Conservation (phyloP, 2,329 filamentous ascomycete species). For the Chrysoporthe cubensis region DNA sequence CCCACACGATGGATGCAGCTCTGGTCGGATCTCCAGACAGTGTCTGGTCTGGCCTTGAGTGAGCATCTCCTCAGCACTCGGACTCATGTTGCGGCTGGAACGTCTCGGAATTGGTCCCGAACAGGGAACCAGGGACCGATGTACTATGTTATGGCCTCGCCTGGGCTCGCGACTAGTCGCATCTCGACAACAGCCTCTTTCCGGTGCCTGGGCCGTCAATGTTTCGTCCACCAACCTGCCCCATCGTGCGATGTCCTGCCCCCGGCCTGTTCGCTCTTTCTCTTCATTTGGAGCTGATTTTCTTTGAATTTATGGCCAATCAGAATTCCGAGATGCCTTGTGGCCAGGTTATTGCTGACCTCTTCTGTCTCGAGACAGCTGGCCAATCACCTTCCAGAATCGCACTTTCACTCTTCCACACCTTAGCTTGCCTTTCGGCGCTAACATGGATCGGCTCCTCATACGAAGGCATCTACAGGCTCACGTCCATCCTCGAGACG, state of each 20-base stretch:
- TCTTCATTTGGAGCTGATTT: slow-evolving; percentile 18
- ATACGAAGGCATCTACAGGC: slow-evolving; percentile 37
- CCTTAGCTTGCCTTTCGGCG: slow-evolving; percentile 32
- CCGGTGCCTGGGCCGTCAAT: slow-evolving; percentile 21
- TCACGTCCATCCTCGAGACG: slow-evolving; percentile 35
- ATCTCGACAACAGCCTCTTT: slow-evolving; percentile 14
- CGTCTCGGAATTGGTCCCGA: slow-evolving; percentile 27
- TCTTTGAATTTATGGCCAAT: slow-evolving; percentile 30
- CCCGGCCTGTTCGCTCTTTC: slow-evolving; percentile 13
- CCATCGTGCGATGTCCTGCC: slow-evolving; percentile 16
- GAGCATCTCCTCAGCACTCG: slow-evolving; percentile 5
- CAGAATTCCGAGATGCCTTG: slow-evolving; percentile 25
- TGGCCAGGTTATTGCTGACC: slow-evolving; percentile 25
- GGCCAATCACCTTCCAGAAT: slow-evolving; percentile 34
- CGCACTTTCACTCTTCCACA: slow-evolving; percentile 31
- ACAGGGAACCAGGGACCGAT: slow-evolving; percentile 24
- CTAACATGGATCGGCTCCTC: slow-evolving; percentile 33
- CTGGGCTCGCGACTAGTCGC: slow-evolving; percentile 11
- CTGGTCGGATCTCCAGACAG: slow-evolving; percentile 22
- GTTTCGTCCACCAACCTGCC: slow-evolving; percentile 3
- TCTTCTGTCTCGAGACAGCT: slow-evolving; percentile 22
- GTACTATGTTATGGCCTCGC: slow-evolving; percentile 5
- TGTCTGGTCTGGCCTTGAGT: slow-evolving; percentile 6
- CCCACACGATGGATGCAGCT: not conserved
- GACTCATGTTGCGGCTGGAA: slow-evolving; percentile 17